Base-by-base conservation (phyloP, 345 rosid genomes). In the Viola odorata region DNA sequence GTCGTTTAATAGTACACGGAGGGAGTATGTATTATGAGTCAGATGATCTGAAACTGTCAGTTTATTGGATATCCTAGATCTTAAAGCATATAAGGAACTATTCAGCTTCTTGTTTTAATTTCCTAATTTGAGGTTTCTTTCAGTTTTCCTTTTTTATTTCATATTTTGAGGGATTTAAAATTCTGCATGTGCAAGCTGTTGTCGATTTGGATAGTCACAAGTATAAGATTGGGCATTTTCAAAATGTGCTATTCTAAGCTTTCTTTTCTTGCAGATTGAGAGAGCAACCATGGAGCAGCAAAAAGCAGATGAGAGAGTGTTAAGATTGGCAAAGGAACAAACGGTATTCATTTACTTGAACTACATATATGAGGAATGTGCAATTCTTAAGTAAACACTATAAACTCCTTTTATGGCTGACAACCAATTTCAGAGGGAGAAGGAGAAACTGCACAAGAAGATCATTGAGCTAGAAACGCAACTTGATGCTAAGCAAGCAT, bases 231-330 rank as follows among this genome's bases (percentile, higher is more conserved):
- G 32, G 32, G 32, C 32, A 23, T 44, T 44, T 11, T 11, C 50
- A 47, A 10, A 10, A 7, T 10, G 12, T 47, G 13, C 50, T 47
- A 47, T 0, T 2, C 50, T 47, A 4, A 11, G 8, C 32, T 47
- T 9, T 0, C 8, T 6, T 47, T 58, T 37, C 44, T 67, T 70
- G 47, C 70, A 91, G 98, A 80, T 81, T 74, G 77, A 77, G 66
- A 81, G 52, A 62, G 96, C 95, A 57, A 76, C 74, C 51, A 39
- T 77, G 82, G 98, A 87, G 84, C 96, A 91, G 70, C 70, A 69
- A 36, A 89, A 82, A 71, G 91, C 78, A 37, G 81, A 86, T 60
- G 82, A 78, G 57, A 76, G 58, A 12, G 32, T 89, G 71, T 58
- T 74, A 57, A 82, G 51, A 67, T 50, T 91, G 77, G 96, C 83